These are phyloP conservation scores for apple (Malus domestica) DNA, from an alignment of 306 rosid species.

Conservation along the genomic window DNA sequence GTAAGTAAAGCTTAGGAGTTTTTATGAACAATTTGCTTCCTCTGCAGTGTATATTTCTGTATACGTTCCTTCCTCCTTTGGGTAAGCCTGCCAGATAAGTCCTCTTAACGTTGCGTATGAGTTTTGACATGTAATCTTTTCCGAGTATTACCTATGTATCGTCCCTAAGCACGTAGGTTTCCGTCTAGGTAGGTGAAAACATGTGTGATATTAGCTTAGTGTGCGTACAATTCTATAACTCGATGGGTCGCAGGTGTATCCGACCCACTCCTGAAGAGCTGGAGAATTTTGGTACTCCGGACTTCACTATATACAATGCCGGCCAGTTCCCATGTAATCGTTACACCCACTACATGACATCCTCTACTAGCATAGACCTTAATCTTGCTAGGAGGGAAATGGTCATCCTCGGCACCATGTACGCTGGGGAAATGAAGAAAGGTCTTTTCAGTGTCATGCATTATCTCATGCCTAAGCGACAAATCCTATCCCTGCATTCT, in stretches of 20 bases:
- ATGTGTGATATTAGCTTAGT: slow-evolving; percentile 24
- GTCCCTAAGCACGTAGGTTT: slow-evolving; percentile 4
- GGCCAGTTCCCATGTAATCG: slow-evolving; percentile 94
- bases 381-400: slow-evolving; percentile 78
- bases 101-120: slow-evolving; percentile 13
- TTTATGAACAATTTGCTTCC: background rate
- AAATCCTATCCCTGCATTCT: slow-evolving; percentile 77
- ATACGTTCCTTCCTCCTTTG: slow-evolving; percentile 3
- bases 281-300: slow-evolving; percentile 84
- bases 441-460: slow-evolving; percentile 91
- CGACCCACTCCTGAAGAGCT: slow-evolving; percentile 86
- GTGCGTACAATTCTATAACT: slow-evolving; percentile 63
- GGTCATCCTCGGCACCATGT: slow-evolving; percentile 95
- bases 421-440: slow-evolving; percentile 96
- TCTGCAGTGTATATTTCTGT: slow-evolving; percentile 8
- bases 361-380: slow-evolving; percentile 84
- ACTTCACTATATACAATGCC: slow-evolving; percentile 93
- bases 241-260: slow-evolving; percentile 82
- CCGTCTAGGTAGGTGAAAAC: background rate
- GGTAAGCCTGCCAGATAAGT: slow-evolving; percentile 35
- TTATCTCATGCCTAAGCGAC: slow-evolving; percentile 83
- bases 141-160: slow-evolving; percentile 2
- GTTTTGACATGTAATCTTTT: background rate
- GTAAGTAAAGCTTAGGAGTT: slow-evolving; percentile 38
- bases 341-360: slow-evolving; percentile 88